Percentiles rank a stretch among this genome's conserved stretches.
Conservation (phyloP, 208 protist genomes). For the Leishmania gerbilli region DNA sequence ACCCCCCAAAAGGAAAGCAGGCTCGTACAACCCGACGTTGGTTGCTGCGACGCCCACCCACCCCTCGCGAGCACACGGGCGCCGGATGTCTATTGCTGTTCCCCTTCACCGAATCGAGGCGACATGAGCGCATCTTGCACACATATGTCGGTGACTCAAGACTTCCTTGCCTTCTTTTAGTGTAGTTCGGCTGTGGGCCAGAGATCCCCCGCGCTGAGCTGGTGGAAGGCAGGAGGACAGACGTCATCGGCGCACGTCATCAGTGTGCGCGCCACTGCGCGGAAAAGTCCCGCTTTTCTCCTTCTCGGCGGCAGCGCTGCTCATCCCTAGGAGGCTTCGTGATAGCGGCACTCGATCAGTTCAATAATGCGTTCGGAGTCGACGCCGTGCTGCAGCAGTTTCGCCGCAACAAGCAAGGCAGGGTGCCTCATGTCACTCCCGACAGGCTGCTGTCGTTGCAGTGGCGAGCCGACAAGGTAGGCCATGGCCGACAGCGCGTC, state of each 20-base stretch:
- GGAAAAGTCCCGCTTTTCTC: neutral
- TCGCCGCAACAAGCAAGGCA: conserved; percentile 29
- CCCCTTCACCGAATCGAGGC: neutral
- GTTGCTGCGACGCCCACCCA: neutral
- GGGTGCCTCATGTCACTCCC: conserved; percentile 24
- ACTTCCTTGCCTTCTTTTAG: neutral
- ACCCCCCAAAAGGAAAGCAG: no score
- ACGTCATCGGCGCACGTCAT: neutral
- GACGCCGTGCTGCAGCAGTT: conserved; percentile 63
- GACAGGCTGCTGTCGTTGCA: conserved; percentile 54
- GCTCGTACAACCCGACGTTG: neutral
- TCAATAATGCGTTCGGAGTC: conserved; percentile 65
- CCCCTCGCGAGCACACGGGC: neutral
- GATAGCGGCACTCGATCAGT: conserved; percentile 45
- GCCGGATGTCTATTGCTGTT: neutral
- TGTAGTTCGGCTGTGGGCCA: neutral
- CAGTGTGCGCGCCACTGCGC: neutral
- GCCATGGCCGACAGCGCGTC: conserved; percentile 67
- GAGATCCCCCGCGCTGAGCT: neutral
- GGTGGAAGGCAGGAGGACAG: neutral
- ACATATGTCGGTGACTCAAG: neutral
- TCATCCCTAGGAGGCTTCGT: neutral
- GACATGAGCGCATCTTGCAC: neutral
- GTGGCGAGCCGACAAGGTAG: conserved; percentile 65
- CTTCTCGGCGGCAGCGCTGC: neutral